These are phyloP conservation scores for Thelonectria discophora DNA, from an alignment of 2,329 filamentous ascomycete species.

Conservation along the genomic window DNA sequence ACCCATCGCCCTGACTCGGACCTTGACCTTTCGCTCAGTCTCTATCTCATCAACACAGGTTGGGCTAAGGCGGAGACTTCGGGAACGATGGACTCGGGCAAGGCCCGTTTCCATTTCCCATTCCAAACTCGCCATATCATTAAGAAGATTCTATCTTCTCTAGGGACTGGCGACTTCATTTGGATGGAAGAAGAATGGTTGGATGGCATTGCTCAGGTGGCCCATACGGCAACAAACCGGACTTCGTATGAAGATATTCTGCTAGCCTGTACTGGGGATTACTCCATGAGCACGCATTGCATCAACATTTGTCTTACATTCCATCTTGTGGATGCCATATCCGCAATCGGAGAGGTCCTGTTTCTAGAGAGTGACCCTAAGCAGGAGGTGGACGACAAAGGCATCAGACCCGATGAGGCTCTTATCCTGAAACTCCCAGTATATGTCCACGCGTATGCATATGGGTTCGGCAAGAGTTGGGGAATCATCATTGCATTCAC, in stretches of 20 bases:
- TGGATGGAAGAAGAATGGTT: not conserved
- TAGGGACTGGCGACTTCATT: not conserved
- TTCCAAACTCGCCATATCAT: not conserved
- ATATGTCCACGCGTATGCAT: not conserved
- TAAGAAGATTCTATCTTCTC: no score
- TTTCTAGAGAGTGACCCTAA: no score
- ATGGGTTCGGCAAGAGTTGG: not conserved
- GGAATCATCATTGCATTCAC: not conserved
- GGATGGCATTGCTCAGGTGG: no score
- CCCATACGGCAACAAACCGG: no score
- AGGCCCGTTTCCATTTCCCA: not conserved
- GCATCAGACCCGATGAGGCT: not conserved
- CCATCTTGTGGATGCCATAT: not conserved
- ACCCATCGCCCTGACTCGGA: not conserved
- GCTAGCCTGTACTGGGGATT: not conserved
- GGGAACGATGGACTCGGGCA: not conserved
- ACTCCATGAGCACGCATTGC: not conserved
- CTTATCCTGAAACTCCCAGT: not conserved
- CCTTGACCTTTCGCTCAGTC: not conserved
- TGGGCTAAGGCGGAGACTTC: not conserved
- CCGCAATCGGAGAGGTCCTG: no score
- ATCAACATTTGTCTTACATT: not conserved
- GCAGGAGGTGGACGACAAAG: no score
- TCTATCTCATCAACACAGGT: not conserved
- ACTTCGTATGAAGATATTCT: no score